phyloP scores from a whole-genome alignment of 2,329 filamentous ascomycete species.

The Zasmidium cellare region DNA sequence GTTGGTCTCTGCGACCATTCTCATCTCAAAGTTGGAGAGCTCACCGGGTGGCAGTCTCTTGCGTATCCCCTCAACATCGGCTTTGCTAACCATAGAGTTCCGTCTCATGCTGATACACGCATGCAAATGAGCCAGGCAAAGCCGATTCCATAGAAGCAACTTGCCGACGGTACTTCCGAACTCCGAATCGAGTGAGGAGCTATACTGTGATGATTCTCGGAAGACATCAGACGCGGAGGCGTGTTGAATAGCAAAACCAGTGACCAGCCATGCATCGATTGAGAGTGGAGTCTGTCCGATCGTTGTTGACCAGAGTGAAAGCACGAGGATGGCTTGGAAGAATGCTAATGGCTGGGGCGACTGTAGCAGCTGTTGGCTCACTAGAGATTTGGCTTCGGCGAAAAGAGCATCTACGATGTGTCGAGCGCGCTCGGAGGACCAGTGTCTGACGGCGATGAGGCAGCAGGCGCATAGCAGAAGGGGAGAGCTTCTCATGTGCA shows the following conservation, averaged over 20 bases:
- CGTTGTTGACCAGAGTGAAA: constrained; percentile 12
- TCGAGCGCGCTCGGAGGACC: constrained; percentile 1
- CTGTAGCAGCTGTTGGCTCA: constrained; percentile 1
- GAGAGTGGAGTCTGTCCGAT: constrained; percentile 10
- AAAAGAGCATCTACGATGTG: constrained; percentile 5
- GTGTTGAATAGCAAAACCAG: constrained; percentile 11
- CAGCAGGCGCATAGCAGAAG: constrained; percentile 11
- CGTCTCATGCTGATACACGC: constrained; percentile 41
- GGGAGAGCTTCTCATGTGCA: constrained; percentile 2
- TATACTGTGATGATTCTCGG: neutral
- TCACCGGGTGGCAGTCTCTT: constrained; percentile 40
- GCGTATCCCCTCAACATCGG: constrained; percentile 42
- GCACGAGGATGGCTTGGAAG: constrained; percentile 9
- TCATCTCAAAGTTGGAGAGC: constrained; percentile 46
- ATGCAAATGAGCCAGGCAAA: constrained; percentile 47
- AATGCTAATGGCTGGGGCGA: constrained; percentile 9
- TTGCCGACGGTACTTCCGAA: constrained; percentile 4
- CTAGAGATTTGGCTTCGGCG: constrained; percentile 5
- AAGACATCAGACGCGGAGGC: constrained; percentile 5
- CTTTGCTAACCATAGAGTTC: constrained; percentile 41
- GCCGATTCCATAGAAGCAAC: constrained; percentile 12
- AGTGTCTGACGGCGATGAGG: constrained; percentile 12
- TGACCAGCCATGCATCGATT: constrained; percentile 8
- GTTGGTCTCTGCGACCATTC: constrained; percentile 49
- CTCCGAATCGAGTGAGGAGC: constrained; percentile 7